Percentiles rank a stretch among this genome's conserved stretches.
Conservation (phyloP, 176 grass and related monocot species). For the Rhynchospora pubera region DNA sequence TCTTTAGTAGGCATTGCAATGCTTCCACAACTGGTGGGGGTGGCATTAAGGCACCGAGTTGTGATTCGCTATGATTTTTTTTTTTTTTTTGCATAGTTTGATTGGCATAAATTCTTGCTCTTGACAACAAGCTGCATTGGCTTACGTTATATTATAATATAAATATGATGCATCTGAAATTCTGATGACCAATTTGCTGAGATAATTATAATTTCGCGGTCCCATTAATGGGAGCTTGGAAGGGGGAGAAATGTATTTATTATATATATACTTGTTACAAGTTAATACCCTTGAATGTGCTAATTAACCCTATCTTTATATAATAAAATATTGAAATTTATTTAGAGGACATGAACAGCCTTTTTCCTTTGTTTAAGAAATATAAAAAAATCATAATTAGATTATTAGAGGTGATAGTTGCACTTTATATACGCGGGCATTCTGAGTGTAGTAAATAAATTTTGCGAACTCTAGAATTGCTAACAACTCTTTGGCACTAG, state of each 20-base stretch:
- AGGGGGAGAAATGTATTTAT: neutral
- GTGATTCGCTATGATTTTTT: neutral
- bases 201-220: neutral
- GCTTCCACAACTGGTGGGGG: neutral
- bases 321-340: no score
- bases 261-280: neutral
- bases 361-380: no score
- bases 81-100: no score
- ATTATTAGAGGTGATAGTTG: no score
- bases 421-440: no score
- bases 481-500: no score
- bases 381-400: no score
- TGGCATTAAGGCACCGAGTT: neutral
- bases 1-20: conserved; percentile 1
- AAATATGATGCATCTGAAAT: neutral
- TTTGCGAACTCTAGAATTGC: no score
- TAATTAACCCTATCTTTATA: neutral
- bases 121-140: neutral
- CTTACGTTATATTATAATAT: neutral
- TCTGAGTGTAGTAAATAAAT: no score
- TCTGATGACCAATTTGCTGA: neutral
- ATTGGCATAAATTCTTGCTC: neutral
- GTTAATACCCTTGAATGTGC: neutral
- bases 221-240: neutral
- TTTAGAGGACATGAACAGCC: no score